Conservation (phyloP, 2,329 filamentous ascomycete species). For the Cercospora sojina region DNA sequence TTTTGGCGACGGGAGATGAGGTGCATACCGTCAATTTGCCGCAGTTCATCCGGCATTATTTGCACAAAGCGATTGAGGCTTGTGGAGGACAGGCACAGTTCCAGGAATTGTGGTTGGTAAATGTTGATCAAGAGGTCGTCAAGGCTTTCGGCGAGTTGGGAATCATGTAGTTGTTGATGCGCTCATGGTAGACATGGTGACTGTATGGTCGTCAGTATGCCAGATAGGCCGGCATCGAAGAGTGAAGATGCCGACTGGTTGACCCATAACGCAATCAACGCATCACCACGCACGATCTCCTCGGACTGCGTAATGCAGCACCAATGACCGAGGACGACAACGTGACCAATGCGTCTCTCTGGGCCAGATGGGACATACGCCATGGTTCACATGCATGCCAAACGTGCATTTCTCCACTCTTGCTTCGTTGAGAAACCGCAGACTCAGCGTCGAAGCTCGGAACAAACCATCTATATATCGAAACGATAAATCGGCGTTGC, state of each 20-base stretch:
- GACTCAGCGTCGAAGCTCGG: background rate
- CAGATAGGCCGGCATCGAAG: background rate
- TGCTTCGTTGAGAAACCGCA: background rate
- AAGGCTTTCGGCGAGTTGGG: constrained; percentile 56
- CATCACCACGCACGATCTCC: background rate
- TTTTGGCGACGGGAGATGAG: constrained; percentile 60
- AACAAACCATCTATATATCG: background rate
- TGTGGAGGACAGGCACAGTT: constrained; percentile 67
- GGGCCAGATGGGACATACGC: background rate
- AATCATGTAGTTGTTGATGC: constrained; percentile 31
- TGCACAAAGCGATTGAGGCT: constrained; percentile 59
- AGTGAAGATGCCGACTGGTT: background rate
- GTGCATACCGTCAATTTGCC: constrained; percentile 66
- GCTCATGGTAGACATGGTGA: background rate
- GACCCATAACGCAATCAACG: background rate
- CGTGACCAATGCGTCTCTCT: background rate
- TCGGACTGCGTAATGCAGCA: background rate
- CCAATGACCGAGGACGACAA: background rate
- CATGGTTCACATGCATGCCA: background rate
- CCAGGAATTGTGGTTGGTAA: constrained; percentile 66
- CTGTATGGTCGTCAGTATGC: background rate
- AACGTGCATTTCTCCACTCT: background rate
- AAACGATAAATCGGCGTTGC: background rate
- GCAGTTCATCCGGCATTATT: constrained; percentile 61
- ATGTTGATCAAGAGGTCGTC: constrained; percentile 72